Evolutionary conservation across 331 rosid species (phyloP).

Genomic region (Telfairia occidentalis): DNA sequence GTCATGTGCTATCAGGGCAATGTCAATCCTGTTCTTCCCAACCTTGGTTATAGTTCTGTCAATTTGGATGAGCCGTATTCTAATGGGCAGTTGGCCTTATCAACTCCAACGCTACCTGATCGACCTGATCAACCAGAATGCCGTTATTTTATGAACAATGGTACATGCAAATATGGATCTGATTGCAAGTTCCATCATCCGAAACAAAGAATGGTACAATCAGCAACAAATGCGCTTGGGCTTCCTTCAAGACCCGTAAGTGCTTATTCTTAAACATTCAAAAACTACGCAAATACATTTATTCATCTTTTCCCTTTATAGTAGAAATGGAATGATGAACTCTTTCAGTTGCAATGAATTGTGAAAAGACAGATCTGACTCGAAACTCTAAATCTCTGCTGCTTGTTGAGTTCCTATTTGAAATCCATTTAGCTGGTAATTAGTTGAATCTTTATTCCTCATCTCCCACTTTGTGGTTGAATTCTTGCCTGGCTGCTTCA

Average conservation of each 20-base stretch:
- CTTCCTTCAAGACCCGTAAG: conserved; percentile 91
- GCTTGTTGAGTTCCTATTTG: conserved; percentile 1
- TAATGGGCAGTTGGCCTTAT: conserved; percentile 34
- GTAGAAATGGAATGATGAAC: background rate
- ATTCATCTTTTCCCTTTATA: background rate
- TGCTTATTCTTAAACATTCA: conserved; percentile 10
- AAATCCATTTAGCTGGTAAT: conserved; percentile 6
- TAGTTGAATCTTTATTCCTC: background rate
- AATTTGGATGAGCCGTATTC: conserved; percentile 43
- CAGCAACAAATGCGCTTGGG: conserved; percentile 50
- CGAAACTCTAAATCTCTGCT: background rate
- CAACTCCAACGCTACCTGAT: conserved; percentile 47
- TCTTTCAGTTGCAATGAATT: background rate
- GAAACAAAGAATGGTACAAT: conserved; percentile 51
- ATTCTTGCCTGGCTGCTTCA: conserved; percentile 15
- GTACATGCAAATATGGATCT: conserved; percentile 80
- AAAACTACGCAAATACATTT: background rate
- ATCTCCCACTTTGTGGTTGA: background rate
- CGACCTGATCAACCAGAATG: conserved; percentile 88
- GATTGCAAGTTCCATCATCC: conserved; percentile 90
- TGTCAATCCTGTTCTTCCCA: conserved; percentile 45
- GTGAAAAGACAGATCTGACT: background rate
- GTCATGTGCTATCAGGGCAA: conserved; percentile 38
- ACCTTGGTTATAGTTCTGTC: conserved; percentile 36
- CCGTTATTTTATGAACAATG: conserved; percentile 66